Evolutionary conservation across 345 rosid genomes (phyloP).

Genomic region (Ailanthus altissimus): DNA sequence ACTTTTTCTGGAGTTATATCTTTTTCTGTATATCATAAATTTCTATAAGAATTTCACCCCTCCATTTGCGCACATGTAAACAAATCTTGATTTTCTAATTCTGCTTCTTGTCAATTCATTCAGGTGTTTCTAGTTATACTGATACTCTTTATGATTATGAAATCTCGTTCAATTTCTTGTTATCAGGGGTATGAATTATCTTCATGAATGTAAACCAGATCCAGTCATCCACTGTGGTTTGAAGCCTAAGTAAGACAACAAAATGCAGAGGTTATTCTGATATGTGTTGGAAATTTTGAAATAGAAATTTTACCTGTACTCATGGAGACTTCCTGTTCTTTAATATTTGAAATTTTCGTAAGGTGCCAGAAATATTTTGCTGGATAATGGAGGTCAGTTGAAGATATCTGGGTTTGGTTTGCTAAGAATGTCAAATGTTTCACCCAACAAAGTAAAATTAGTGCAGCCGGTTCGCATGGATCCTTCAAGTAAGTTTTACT

Average conservation of each 20-base stretch:
- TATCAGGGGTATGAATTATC: constrained; percentile 75
- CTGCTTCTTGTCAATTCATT: not conserved
- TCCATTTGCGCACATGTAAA: not conserved
- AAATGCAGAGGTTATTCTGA: constrained; percentile 46
- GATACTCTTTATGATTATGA: constrained; percentile 12
- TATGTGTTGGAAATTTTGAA: constrained; percentile 23
- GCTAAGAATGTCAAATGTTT: constrained; percentile 56
- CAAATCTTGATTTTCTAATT: not conserved
- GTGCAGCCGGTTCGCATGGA: constrained; percentile 47
- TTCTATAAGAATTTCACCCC: not conserved
- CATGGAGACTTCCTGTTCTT: constrained; percentile 41
- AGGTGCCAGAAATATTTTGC: constrained; percentile 99
- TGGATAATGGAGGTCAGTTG: constrained; percentile 82
- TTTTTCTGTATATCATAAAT: constrained; percentile 8
- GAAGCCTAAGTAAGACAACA: constrained; percentile 92
- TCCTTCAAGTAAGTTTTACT: constrained; percentile 54
- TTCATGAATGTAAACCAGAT: constrained; percentile 80
- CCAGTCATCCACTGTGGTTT: constrained; percentile 87
- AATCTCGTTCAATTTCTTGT: constrained; percentile 29
- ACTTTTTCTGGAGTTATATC: constrained; percentile 13
- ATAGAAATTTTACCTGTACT: constrained; percentile 17
- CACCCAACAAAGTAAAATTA: constrained; percentile 59
- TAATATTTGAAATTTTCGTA: constrained; percentile 82
- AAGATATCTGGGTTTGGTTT: constrained; percentile 92
- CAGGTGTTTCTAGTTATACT: not conserved